Conservation (phyloP, 208 protist species). For the Spongospora subterranea region DNA sequence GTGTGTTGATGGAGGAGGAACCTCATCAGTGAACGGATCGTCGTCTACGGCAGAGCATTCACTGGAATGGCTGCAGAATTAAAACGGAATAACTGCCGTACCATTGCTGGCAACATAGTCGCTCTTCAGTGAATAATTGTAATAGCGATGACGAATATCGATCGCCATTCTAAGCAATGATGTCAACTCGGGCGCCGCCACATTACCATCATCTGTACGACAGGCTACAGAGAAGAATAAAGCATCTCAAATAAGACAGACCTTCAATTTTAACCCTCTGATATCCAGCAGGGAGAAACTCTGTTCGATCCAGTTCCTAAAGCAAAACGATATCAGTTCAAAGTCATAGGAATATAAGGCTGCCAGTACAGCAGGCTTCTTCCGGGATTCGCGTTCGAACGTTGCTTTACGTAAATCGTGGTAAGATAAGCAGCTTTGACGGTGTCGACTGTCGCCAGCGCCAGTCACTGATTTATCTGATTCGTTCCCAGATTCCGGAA, state of each 20-base stretch:
- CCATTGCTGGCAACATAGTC: background rate
- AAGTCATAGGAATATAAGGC: background rate
- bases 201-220: background rate
- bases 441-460: background rate
- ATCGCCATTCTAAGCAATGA: background rate
- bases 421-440: conserved; percentile 21
- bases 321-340: background rate
- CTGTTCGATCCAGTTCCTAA: background rate
- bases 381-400: background rate
- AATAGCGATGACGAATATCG: conserved; percentile 51
- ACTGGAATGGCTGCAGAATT: background rate
- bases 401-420: conserved; percentile 22
- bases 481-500: background rate
- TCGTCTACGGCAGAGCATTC: background rate
- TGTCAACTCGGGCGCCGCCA: background rate
- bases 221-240: background rate
- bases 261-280: conserved; percentile 31
- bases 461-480: background rate
- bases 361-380: background rate
- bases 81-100: background rate
- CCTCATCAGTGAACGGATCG: background rate
- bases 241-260: background rate
- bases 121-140: background rate
- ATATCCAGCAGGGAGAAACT: conserved; percentile 23
- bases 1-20: conserved; percentile 30